Evolutionary conservation across 306 rosid species (phyloP), one percentile per base, ranked within the genome.

Genomic region (Benincasa hispida): DNA sequence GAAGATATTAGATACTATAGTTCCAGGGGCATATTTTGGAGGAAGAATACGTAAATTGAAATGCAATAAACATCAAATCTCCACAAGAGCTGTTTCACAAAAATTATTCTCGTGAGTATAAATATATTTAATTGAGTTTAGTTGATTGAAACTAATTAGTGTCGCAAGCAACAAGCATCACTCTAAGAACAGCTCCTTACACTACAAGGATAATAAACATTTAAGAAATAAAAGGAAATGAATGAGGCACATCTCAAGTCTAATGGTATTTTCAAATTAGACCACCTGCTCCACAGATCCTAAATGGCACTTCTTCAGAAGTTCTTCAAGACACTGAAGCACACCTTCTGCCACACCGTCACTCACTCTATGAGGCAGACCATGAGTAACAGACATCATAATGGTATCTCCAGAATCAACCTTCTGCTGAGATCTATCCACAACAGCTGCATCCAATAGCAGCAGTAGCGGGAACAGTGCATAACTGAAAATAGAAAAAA

Each of bases 331-430:
- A 87, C 98, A 94, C 54, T 76, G 84, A 76, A 94, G 87, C 27
- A 90, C 89, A 28, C 96, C 95, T 91, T 94, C 97, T 18, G 97
- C 98, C 81, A 94, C 87, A 3, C 76, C 60, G 67, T 94, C 98
- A 63, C 88, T 86, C 83, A 94, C 89, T 84, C 77, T 77, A 72
- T 79, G 75, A 25, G 87, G 87, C 48, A 34, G 58, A 66, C 76
- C 83, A 3, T 76, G 65, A 74, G 70, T 78, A 83, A 55, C 74
- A 78, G 78, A 66, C 74, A 45, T 32, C 2, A 5, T 32, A 75
- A 66, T 32, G n/a, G 62, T 78, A 68, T 83, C 93, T 86, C 82
- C 83, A 74, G 91, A 86, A 76, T 83, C 88, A 79, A 77, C 76
- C 81, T 87, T 86, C 79, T 85, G 85, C 15, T 78, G 53, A 47